Evolutionary conservation across 192 early-diverging fungal genomes (phyloP), one percentile per base, ranked within the genome.

Genomic region (Irineochytrium annulatum): DNA sequence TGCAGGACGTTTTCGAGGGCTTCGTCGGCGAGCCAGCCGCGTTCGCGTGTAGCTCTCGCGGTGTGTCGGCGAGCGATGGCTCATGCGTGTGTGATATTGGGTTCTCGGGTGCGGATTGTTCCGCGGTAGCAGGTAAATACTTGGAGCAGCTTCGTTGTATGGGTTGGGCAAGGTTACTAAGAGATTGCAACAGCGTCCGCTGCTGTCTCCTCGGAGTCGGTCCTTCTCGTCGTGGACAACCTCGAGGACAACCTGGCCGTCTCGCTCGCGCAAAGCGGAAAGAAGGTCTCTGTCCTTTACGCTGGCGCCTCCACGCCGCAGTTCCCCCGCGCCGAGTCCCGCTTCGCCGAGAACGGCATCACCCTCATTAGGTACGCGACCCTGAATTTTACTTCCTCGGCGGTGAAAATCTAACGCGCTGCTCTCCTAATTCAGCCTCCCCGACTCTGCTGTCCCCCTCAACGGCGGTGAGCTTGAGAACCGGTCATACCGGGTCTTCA

Each of bases 51-150:
- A 63, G 61, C 5, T 51, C 55, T 8, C 70, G 71, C 51, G 70
- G 70, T 37, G 68, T 71, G 8, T 43, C 48, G 37, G 54, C 57
- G 8, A 22, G 17, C 31, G 57, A 37, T 13, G 57, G 54, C 32
- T 65, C 34, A 34, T 72, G 70, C 35, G n/a, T 72, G 27, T 72
- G 70, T 57, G 70, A 72, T 46, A 6, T 72, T 16, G 65, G 66
- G 22, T 72, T 33, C 45, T 14, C 43, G 8, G 70, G 70, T 24
- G n/a, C 26, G 14, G 51, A 43, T 27, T 72, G 70, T 58, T 66
- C 62, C 24, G 46, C n/a, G n/a, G n/a, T n/a, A 43, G 14, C 16
- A 35, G 45, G 61, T 31, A 17, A 55, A 27, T 20, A 30, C 22
- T 62, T 24, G 19, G 19, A 60, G 55, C 11, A 39, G 11, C 20